Base-by-base conservation (phyloP, 495 filamentous ascomycete species). In the Filosporella fistucella region DNA sequence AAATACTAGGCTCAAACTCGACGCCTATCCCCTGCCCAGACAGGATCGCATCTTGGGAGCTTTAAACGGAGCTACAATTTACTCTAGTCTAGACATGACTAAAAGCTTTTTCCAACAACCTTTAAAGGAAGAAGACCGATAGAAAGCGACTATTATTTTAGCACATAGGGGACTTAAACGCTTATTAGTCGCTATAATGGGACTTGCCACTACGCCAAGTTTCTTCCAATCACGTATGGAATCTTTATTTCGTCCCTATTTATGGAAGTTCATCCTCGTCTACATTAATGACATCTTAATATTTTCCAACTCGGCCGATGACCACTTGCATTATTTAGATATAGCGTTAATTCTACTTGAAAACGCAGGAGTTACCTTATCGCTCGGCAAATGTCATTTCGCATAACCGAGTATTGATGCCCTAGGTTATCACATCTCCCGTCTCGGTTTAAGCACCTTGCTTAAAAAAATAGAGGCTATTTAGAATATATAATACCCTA, bases 101-200 rank as follows among this genome's bases (percentile, higher is more conserved):
- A 35, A 35, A 14, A 14, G 6, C 6, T 35, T 35, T 35, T 35
- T 35, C 32, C 13, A 35, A 35, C 13, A 35, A 35, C 13, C 13
- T 6, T 14, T 35, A 7, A 35, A 35, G 6, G 4, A 14, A 35
- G 32, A 35, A 14, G 32, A 35, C 18, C n/a, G 18, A 16, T 35
- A 35, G 32, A 35, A 35, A 35, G 37, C 23, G 23, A 20, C 37
- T 40, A 40, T 40, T 20, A 20, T 40, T 40, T 20, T 40, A 40
- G 37, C 18, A 21, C 23, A 40, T 21, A 12, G 21, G 5, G 21
- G n/a, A 6, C 23, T 20, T 40, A 40, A 40, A 40, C 23, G 23
- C 12, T 5, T 40, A 4, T 20, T 21, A 21, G 37, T 40, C 11
- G 21, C 23, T 20, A 40, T 40, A 40, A 40, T 40, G 23, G 21